phyloP scores from a whole-genome alignment of 345 rosid genomes.

The Populus ilicifolia region DNA sequence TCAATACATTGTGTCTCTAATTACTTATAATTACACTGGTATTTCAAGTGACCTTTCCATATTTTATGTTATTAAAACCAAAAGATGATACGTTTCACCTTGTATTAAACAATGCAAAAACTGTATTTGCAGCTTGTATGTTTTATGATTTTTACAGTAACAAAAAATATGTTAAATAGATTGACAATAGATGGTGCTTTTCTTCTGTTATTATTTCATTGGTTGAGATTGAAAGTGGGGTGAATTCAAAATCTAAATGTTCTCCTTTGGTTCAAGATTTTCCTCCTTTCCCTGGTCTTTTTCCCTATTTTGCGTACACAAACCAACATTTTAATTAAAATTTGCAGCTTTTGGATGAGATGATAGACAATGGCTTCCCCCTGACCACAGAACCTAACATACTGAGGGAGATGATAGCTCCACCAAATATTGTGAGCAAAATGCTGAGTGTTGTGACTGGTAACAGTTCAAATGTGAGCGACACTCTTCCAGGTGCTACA shows the following conservation, averaged over 20 bases:
- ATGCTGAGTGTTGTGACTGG: constrained; percentile 95
- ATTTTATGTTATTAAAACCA: not conserved
- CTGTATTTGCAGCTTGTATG: not conserved
- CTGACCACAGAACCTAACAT: constrained; percentile 91
- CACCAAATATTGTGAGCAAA: constrained; percentile 85
- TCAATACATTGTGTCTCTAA: not conserved
- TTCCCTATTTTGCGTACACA: not conserved
- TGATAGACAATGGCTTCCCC: constrained; percentile 98
- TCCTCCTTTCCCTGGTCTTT: not conserved
- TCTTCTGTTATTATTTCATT: not conserved
- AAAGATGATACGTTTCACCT: not conserved
- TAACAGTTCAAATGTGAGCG: constrained; percentile 72
- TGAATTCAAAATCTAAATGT: not conserved
- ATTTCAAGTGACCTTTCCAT: not conserved
- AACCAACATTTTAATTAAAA: not conserved
- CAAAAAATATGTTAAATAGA: not conserved
- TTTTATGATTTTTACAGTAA: not conserved
- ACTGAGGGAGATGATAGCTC: constrained; percentile 92
- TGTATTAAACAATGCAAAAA: not conserved
- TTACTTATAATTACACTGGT: not conserved
- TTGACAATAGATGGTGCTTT: not conserved
- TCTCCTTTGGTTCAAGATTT: not conserved
- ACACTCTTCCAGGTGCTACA: constrained; percentile 79
- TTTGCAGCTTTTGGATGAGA: constrained; percentile 92
- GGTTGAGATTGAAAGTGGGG: not conserved